phyloP scores from a whole-genome alignment of 306 rosid genomes.

The Quercus parvula region DNA sequence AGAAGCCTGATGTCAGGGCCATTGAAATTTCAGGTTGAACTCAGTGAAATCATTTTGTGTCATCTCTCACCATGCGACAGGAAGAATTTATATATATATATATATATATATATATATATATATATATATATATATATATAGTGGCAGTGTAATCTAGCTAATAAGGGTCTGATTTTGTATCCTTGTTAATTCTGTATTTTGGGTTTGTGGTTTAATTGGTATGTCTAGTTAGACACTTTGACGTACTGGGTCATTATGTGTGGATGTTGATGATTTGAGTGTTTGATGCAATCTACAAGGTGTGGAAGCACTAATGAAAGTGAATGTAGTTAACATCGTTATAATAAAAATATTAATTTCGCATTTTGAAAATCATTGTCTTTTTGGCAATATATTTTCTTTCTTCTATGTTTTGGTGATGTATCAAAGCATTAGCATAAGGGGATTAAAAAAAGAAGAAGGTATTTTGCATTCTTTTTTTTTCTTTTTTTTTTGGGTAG shows the following conservation, averaged over 20 bases:
- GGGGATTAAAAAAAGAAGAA: too few relatives aligned
- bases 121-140: too few relatives aligned
- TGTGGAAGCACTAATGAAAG: too few relatives aligned
- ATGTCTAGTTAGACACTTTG: too few relatives aligned
- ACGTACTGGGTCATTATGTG: background rate
- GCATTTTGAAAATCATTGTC: too few relatives aligned
- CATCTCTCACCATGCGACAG: background rate
- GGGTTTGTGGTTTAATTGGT: background rate
- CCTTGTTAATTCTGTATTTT: background rate
- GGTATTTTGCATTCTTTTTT: too few relatives aligned
- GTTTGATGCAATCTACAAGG: background rate
- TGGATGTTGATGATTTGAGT: background rate
- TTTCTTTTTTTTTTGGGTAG: too few relatives aligned
- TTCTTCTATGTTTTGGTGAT: too few relatives aligned
- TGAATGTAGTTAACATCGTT: background rate
- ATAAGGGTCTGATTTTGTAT: background rate
- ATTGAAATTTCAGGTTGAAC: constrained; percentile 21
- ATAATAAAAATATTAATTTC: background rate
- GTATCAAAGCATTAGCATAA: too few relatives aligned
- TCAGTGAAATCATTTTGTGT: background rate
- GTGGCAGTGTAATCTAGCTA: too few relatives aligned
- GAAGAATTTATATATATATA: too few relatives aligned
- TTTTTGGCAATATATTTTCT: background rate
- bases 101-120: too few relatives aligned
- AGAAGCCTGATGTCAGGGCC: background rate